Conservation (phyloP, 1,284 basidiomycete species). For the Sporisorium iseilematis-ciliati region DNA sequence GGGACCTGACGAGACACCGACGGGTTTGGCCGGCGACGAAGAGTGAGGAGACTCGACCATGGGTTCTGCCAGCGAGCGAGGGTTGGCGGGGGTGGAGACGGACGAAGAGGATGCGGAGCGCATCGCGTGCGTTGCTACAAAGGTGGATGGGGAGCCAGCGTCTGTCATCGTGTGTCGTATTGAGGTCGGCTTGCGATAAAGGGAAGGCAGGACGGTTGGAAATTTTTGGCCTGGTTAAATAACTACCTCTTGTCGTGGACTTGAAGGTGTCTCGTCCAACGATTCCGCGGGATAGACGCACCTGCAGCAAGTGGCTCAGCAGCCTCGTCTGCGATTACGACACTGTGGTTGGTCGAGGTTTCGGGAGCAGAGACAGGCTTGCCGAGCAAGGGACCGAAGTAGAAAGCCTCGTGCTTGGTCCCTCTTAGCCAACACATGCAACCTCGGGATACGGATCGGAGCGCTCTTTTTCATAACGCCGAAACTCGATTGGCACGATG, state of each 20-base stretch:
- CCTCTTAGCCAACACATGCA: background rate
- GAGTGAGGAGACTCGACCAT: background rate
- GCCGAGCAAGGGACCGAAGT: background rate
- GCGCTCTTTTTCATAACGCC: background rate
- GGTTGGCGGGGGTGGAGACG: slow-evolving; percentile 8
- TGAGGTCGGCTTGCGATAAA: background rate
- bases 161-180: background rate
- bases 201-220: background rate
- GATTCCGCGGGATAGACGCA: too few relatives aligned
- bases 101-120: slow-evolving; percentile 33
- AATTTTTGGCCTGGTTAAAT: too few relatives aligned
- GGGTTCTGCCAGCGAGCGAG: background rate
- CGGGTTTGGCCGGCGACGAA: background rate
- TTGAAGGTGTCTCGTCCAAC: too few relatives aligned
- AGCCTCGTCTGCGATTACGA: too few relatives aligned
- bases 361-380: background rate
- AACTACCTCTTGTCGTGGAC: too few relatives aligned
- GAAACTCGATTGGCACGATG: background rate
- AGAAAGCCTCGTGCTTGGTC: too few relatives aligned
- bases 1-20: slow-evolving; percentile 2
- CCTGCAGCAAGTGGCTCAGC: too few relatives aligned
- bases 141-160: slow-evolving; percentile 12
- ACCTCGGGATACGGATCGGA: background rate
- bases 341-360: too few relatives aligned
- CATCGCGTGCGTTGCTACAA: slow-evolving; percentile 19